phyloP scores from a whole-genome alignment of 2,329 filamentous ascomycete species.

The Talaromyces sp. region DNA sequence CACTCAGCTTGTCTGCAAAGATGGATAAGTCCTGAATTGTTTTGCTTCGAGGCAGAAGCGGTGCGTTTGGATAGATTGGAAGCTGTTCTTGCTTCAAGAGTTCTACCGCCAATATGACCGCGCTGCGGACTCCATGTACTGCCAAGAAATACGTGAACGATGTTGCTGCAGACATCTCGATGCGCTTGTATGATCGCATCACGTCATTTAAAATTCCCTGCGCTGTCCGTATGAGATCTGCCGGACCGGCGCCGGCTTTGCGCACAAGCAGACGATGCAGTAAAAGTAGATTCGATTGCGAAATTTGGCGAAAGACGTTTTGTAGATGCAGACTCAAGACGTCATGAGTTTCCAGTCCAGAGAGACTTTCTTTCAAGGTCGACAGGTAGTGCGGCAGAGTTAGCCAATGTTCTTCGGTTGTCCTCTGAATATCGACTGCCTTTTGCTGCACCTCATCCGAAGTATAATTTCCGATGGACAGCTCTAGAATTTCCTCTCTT shows the following conservation, averaged over 20 bases:
- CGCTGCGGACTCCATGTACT: not conserved
- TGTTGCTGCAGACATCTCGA: not conserved
- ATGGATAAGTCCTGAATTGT: slow-evolving; percentile 3
- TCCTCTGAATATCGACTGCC: not conserved
- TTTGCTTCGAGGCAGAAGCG: not conserved
- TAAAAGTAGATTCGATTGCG: not conserved
- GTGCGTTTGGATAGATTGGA: not conserved
- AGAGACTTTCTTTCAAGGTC: not conserved
- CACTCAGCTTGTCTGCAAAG: not conserved
- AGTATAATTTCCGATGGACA: not conserved
- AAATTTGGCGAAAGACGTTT: not conserved
- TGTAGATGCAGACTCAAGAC: not conserved
- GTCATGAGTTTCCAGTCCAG: not conserved
- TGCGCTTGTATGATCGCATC: not conserved
- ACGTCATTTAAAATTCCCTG: not conserved
- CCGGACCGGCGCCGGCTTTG: not conserved
- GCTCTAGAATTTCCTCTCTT: not conserved
- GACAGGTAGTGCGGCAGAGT: not conserved
- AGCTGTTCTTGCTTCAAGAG: not conserved
- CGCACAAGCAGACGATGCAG: not conserved
- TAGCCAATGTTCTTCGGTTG: not conserved
- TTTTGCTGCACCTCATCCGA: not conserved
- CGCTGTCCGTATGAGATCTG: not conserved
- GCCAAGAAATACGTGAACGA: not conserved
- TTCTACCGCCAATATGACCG: not conserved